Evolutionary conservation across 108 stramenopile species (phyloP).

Genomic region (Nitzschia palea): DNA sequence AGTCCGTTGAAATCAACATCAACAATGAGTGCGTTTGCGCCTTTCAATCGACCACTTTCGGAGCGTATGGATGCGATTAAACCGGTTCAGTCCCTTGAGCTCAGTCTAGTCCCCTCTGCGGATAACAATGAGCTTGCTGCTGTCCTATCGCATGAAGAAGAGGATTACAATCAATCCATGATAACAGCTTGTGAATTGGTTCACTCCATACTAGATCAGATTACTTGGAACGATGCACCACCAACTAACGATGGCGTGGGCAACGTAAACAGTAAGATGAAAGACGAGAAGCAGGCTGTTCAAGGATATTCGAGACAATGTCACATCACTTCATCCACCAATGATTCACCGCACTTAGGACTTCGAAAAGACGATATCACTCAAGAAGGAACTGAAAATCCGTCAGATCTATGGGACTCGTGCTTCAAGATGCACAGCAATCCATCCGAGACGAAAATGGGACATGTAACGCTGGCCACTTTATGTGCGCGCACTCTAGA

Average conservation of each 20-base stretch:
- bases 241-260: conserved; percentile 48
- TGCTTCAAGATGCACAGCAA: conserved; percentile 4
- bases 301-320: conserved; percentile 11
- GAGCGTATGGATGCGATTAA: neutral
- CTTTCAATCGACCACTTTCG: neutral
- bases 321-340: neutral
- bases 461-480: conserved; percentile 34
- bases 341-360: neutral
- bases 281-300: neutral
- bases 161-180: conserved; percentile 6
- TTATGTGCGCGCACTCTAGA: conserved; percentile 38
- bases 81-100: neutral
- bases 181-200: conserved; percentile 43
- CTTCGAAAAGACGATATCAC: neutral
- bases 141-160: neutral
- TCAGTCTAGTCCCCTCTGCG: neutral
- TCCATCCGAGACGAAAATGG: conserved; percentile 19
- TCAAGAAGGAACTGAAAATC: neutral
- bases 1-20: too few relatives aligned
- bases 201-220: conserved; percentile 58
- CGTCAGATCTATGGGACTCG: conserved; percentile 11
- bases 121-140: neutral
- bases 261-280: neutral
- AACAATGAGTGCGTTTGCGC: neutral
- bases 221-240: conserved; percentile 69